Percentiles rank a stretch among this genome's conserved stretches.
phyloP scores from a whole-genome alignment of 192 early-diverging fungal species.

The Neocallimastix lanati region DNA sequence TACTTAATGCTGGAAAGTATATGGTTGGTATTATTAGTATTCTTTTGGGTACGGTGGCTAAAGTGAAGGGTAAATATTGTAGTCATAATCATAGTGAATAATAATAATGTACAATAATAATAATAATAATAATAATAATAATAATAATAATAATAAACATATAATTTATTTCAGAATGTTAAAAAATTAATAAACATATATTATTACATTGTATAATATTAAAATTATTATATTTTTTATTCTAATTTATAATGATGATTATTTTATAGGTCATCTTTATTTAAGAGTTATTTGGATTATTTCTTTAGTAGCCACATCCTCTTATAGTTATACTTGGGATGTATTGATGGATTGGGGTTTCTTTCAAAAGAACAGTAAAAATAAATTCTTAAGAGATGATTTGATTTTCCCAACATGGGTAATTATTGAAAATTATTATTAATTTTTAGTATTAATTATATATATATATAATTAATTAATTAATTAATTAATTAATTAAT shows the following conservation, averaged over 20 bases:
- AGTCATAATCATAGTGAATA: too few relatives aligned
- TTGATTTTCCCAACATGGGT: conserved; percentile 18
- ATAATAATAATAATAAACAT: too few relatives aligned
- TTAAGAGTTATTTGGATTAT: conserved; percentile 13
- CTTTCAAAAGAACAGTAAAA: conserved; percentile 5
- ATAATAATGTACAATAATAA: not conserved
- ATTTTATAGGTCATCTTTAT: conserved; percentile 12
- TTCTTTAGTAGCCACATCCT: not conserved
- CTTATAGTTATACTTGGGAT: conserved; percentile 20
- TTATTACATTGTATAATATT: too few relatives aligned
- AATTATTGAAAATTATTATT: too few relatives aligned
- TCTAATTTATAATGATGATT: too few relatives aligned
- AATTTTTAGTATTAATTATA: too few relatives aligned
- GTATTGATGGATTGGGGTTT: conserved; percentile 18
- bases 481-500: too few relatives aligned
- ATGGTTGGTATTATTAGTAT: not conserved
- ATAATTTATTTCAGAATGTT: too few relatives aligned
- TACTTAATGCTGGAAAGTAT: not conserved
- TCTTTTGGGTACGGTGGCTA: not conserved
- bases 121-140: conserved; percentile 2
- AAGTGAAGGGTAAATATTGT: not conserved
- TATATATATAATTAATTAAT: conserved; percentile 6
- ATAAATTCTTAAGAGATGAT: conserved; percentile 17
- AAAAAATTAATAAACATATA: too few relatives aligned
- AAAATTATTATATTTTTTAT: too few relatives aligned